Evolutionary conservation across 768 basidiomycete species (phyloP).

Genomic region (Coprinopsis sp.): DNA sequence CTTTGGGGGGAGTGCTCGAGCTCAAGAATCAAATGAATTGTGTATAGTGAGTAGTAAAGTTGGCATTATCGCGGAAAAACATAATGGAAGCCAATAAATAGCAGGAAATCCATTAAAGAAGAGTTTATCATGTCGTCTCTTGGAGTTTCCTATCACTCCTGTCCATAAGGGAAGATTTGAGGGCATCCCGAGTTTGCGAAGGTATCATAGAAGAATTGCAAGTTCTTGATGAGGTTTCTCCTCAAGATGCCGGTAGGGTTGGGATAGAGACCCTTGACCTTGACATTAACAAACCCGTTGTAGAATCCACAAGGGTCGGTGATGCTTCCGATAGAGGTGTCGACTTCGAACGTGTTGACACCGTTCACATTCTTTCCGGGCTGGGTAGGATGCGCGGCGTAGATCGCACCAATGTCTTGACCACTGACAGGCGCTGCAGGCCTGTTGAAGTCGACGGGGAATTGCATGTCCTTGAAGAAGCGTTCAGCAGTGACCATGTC

Average conservation of each 20-base stretch:
- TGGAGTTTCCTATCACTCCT: no score
- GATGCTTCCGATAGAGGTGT: constrained; percentile 9
- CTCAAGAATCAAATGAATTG: no score
- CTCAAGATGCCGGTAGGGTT: constrained; percentile 13
- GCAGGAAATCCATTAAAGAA: no score
- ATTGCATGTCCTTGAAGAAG: constrained; percentile 14
- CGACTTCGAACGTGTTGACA: constrained; percentile 11
- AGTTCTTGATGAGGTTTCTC: constrained; percentile 10
- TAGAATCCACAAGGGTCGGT: constrained; percentile 12
- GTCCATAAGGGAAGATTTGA: constrained; percentile 11
- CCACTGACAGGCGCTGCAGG: constrained; percentile 1
- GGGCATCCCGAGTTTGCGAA: background rate
- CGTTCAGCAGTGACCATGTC: constrained; percentile 11
- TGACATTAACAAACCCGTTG: constrained; percentile 15
- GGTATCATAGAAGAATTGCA: constrained; percentile 2
- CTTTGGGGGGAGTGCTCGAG: no score
- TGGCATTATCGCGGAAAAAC: no score
- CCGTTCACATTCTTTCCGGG: constrained; percentile 14
- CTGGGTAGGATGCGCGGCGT: constrained; percentile 8
- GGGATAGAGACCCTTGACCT: constrained; percentile 14
- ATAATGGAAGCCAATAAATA: no score
- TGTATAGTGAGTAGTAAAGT: no score
- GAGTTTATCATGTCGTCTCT: no score
- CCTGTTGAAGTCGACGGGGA: constrained; percentile 15
- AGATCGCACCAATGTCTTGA: background rate